phyloP scores from a whole-genome alignment of 225 moss, liverwort and hornwort species.

The Antitrichia curtipendula region DNA sequence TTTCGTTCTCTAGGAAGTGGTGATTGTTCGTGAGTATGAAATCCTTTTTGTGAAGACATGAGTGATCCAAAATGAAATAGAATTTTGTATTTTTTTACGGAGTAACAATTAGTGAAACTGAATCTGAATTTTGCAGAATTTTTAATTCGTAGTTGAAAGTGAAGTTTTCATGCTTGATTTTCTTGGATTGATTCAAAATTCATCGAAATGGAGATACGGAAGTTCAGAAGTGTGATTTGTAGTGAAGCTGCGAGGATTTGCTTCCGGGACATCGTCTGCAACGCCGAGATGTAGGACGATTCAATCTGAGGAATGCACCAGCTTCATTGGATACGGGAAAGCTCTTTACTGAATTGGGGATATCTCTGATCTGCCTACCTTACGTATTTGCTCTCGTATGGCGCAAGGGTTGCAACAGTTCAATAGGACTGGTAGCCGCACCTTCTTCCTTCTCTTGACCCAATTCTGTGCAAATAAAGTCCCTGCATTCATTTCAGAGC shows the following conservation, averaged over 20 bases:
- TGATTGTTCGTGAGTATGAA: neutral
- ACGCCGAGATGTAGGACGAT: too few species aligned
- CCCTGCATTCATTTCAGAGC: too few species aligned
- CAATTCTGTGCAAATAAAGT: too few species aligned
- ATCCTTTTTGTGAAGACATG: neutral
- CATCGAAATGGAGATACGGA: neutral
- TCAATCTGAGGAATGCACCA: neutral
- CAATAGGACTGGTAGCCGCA: too few species aligned
- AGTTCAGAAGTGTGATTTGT: neutral
- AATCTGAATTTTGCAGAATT: neutral
- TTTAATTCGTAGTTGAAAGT: neutral
- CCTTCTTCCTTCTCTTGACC: too few species aligned
- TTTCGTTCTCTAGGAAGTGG: neutral
- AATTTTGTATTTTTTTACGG: neutral
- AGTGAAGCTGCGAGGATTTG: neutral
- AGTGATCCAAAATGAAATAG: neutral
- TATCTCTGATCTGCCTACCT: neutral
- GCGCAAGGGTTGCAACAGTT: neutral
- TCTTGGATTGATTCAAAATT: neutral
- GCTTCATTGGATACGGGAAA: accelerated
- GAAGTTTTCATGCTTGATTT: neutral
- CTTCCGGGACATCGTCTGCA: neutral
- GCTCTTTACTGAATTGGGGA: neutral
- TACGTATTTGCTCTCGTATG: neutral
- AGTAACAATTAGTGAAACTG: neutral